Evolutionary conservation across 805 yeast species (phyloP).

Genomic region (Grigorovia yakushimaensis): DNA sequence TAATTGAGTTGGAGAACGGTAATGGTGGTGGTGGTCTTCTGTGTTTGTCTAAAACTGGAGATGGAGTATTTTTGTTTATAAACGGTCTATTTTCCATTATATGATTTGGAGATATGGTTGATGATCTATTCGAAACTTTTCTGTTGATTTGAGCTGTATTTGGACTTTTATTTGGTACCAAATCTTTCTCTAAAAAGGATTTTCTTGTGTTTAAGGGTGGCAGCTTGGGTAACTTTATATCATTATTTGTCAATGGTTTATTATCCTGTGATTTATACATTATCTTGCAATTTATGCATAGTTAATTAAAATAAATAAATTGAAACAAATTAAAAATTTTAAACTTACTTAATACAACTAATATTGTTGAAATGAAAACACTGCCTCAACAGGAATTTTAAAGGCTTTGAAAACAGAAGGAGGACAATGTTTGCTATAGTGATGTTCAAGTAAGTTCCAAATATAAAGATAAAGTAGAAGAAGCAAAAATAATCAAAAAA

Average conservation of each 20-base stretch:
- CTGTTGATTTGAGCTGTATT: background rate
- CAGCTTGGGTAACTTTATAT: conserved; percentile 16
- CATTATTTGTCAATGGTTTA: background rate
- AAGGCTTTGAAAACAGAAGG: no score
- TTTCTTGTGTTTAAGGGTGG: conserved; percentile 24
- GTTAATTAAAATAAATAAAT: no score
- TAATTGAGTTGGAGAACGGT: conserved; percentile 4
- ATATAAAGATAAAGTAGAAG: no score
- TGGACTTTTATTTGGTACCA: no score
- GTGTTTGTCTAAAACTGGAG: background rate
- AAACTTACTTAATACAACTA: no score
- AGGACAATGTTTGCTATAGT: no score
- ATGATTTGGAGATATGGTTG: background rate
- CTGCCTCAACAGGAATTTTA: no score
- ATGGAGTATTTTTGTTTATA: background rate
- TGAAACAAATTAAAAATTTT: no score
- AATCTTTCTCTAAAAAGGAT: conserved; percentile 10
- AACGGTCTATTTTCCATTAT: background rate
- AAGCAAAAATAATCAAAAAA: no score
- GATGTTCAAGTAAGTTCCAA: no score
- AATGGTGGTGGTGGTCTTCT: conserved; percentile 23
- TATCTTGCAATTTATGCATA: background rate
- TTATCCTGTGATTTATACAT: background rate
- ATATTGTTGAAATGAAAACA: background rate
- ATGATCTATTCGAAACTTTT: background rate